Percentiles rank a stretch among this genome's conserved stretches.
phyloP scores from a whole-genome alignment of 495 filamentous ascomycete genomes.

The Alectoria sarmentosa region DNA sequence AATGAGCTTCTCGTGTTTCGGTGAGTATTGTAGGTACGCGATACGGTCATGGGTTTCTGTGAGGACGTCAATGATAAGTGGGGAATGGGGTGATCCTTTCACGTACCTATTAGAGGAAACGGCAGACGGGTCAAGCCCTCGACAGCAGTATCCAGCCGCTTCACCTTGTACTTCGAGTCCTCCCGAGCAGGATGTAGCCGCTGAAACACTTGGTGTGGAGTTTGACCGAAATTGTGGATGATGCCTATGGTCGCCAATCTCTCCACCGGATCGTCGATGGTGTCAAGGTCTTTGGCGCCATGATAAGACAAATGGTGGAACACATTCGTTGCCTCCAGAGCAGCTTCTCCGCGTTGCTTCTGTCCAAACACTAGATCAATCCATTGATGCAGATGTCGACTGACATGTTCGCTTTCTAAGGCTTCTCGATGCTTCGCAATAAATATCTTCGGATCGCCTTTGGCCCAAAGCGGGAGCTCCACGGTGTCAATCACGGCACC shows the following conservation, averaged over 20 bases:
- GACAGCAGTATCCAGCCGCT: constrained; percentile 69
- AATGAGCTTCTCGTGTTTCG: constrained; percentile 74
- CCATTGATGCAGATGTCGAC: constrained; percentile 84
- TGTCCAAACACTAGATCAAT: constrained; percentile 93
- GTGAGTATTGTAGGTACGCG: constrained; percentile 65
- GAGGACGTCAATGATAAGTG: constrained; percentile 20
- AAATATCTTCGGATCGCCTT: constrained; percentile 93
- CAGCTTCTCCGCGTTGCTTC: constrained; percentile 92
- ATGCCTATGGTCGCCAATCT: constrained; percentile 82
- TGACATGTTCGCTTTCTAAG: constrained; percentile 90
- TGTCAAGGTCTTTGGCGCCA: constrained; percentile 86
- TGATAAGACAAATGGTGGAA: constrained; percentile 95
- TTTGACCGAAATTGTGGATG: constrained; percentile 98
- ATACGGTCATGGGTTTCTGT: constrained; percentile 74
- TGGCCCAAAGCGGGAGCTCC: constrained; percentile 87
- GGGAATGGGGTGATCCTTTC: constrained; percentile 10
- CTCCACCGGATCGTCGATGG: constrained; percentile 81
- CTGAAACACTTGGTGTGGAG: constrained; percentile 88
- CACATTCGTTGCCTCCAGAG: constrained; percentile 85
- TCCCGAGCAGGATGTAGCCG: constrained; percentile 71
- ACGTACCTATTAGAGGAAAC: constrained; percentile 61
- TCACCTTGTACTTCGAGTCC: constrained; percentile 48
- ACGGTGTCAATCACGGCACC: constrained; percentile 77
- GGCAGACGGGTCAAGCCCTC: constrained; percentile 74
- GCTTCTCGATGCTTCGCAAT: constrained; percentile 91